These are phyloP conservation scores for Scedosporium boydii DNA, from an alignment of 2,329 filamentous ascomycete genomes.

Conservation along the genomic window DNA sequence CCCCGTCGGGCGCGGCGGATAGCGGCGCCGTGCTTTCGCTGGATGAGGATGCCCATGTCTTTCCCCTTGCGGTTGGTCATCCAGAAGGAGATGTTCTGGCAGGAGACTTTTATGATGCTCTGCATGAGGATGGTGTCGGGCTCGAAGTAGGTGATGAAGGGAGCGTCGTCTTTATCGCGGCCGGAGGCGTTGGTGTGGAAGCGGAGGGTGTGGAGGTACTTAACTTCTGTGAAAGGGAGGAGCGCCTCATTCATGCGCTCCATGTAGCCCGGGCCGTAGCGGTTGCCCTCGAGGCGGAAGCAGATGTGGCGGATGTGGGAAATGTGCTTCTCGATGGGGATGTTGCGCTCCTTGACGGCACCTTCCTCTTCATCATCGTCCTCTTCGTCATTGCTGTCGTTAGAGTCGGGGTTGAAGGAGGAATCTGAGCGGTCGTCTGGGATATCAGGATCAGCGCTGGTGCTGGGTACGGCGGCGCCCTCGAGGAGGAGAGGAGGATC, in stretches of 20 bases:
- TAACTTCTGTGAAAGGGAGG: not conserved
- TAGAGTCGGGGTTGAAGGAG: not conserved
- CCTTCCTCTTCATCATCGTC: slow-evolving; percentile 2
- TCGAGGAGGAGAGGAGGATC: slow-evolving; percentile 19
- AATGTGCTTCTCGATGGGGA: slow-evolving; percentile 6
- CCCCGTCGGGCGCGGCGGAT: slow-evolving; percentile 7
- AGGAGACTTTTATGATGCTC: slow-evolving; percentile 22
- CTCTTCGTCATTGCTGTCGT: slow-evolving; percentile 12
- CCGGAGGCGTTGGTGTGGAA: slow-evolving; percentile 24
- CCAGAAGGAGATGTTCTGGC: slow-evolving; percentile 25
- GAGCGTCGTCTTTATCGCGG: slow-evolving; percentile 15
- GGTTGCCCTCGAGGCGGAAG: slow-evolving; percentile 20
- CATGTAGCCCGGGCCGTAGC: slow-evolving; percentile 21
- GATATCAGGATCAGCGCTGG: not conserved
- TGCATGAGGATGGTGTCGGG: slow-evolving; percentile 16
- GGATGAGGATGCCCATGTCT: not conserved
- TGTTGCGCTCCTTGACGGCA: not conserved
- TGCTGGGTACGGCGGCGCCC: slow-evolving; percentile 10
- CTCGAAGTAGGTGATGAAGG: slow-evolving; percentile 27
- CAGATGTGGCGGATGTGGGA: slow-evolving; percentile 15
- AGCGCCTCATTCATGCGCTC: slow-evolving; percentile 8
- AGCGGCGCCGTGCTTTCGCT: not conserved
- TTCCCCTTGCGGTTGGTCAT: slow-evolving; percentile 16
- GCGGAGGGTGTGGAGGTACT: slow-evolving; percentile 29
- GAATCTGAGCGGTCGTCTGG: not conserved